Evolutionary conservation across 768 basidiomycete species (phyloP).

Genomic region (Dentipellis fragilis): DNA sequence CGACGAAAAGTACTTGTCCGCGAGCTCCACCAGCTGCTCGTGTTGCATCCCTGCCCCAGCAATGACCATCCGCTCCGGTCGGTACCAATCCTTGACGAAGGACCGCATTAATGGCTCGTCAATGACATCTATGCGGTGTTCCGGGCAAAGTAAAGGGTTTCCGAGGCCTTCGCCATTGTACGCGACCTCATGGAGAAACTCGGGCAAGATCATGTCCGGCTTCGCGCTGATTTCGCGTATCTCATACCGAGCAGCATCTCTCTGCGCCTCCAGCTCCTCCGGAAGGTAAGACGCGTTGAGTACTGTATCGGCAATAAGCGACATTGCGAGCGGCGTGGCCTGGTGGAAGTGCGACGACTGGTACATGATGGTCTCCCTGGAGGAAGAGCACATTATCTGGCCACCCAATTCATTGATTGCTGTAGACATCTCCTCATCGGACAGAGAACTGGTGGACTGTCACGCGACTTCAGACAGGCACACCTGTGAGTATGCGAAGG

Average conservation of each 20-base stretch:
- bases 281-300: conserved; percentile 63
- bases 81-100: conserved; percentile 75
- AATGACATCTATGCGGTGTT: conserved; percentile 66
- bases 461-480: not conserved
- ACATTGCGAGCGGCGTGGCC: conserved; percentile 71
- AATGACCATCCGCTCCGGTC: conserved; percentile 90
- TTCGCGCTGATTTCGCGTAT: conserved; percentile 79
- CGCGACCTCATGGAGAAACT: conserved; percentile 80
- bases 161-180: conserved; percentile 72
- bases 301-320: conserved; percentile 87
- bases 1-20: conserved; percentile 75
- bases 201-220: conserved; percentile 90
- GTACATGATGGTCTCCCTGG: conserved; percentile 94
- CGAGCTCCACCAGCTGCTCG: conserved; percentile 77
- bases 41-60: conserved; percentile 92
- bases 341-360: conserved; percentile 91
- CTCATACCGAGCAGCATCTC: conserved; percentile 86
- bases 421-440: conserved; percentile 67
- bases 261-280: conserved; percentile 76
- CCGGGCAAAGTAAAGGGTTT: conserved; percentile 84
- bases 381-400: conserved; percentile 84
- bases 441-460: conserved; percentile 66
- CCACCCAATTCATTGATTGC: conserved; percentile 82
- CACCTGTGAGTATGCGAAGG: no score
- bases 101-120: conserved; percentile 49